A percentile compares a stretch with the other conserved stretches of the same genome.
Evolutionary conservation across 192 early-diverging fungal species (phyloP).

Genomic region (Mortierella antarctica): DNA sequence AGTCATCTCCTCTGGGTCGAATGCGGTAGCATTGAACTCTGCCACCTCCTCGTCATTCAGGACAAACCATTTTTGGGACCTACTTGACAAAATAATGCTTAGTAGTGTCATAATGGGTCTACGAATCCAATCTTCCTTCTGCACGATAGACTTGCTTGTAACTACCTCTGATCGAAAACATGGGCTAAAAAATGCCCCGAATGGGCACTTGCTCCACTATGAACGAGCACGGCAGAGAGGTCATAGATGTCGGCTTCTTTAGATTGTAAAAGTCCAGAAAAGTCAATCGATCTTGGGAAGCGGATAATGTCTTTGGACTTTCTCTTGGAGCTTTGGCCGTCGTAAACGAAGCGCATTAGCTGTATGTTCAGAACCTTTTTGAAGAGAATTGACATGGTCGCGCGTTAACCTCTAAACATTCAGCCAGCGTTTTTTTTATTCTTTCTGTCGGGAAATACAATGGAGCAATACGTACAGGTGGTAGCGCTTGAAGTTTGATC

Average conservation of each 20-base stretch:
- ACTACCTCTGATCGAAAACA: slow-evolving; percentile 44
- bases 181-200: slow-evolving; percentile 56
- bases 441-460: no score
- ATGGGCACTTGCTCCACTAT: slow-evolving; percentile 53
- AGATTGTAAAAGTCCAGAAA: slow-evolving; percentile 23
- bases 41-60: slow-evolving; percentile 55
- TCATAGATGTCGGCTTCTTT: slow-evolving; percentile 26
- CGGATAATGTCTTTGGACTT: slow-evolving; percentile 47
- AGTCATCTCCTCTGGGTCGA: slow-evolving; percentile 34
- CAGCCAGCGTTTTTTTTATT: no score
- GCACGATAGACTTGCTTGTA: neutral
- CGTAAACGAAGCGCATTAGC: slow-evolving; percentile 56
- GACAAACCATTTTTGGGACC: slow-evolving; percentile 49
- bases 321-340: slow-evolving; percentile 34
- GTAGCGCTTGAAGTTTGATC: slow-evolving; percentile 34
- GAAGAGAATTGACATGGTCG: neutral
- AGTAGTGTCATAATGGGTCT: no score
- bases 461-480: slow-evolving; percentile 20
- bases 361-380: slow-evolving; percentile 52
- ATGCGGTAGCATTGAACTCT: slow-evolving; percentile 30
- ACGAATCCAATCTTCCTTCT: neutral
- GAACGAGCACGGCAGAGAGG: slow-evolving; percentile 52
- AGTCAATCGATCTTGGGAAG: slow-evolving; percentile 44
- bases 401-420: neutral
- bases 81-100: slow-evolving; percentile 8